phyloP scores from a whole-genome alignment of 192 early-diverging fungal genomes.

The Coemansia sp. region DNA sequence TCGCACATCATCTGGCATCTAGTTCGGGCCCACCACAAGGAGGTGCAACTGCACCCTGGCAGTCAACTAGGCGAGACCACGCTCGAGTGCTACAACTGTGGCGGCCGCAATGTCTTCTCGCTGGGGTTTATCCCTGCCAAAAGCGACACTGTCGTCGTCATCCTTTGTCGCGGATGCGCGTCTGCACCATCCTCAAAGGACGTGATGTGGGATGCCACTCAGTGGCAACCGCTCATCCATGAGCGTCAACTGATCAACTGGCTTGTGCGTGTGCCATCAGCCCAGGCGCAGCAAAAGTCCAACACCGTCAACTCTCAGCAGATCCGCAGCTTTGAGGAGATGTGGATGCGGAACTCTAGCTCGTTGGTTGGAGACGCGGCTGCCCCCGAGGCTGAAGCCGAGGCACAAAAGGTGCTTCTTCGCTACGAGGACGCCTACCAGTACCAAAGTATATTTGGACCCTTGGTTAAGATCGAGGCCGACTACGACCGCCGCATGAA shows the following conservation, averaged over 20 bases:
- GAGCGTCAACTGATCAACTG: conserved; percentile 94
- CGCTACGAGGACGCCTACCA: conserved; percentile 97
- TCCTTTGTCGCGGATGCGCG: conserved; percentile 95
- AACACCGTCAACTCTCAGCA: conserved; percentile 81
- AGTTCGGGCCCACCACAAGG: conserved; percentile 91
- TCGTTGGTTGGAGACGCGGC: conserved; percentile 83
- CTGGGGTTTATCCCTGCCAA: conserved; percentile 99
- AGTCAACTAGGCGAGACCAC: conserved; percentile 91
- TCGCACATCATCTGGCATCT: conserved; percentile 97
- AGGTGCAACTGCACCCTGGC: conserved; percentile 92
- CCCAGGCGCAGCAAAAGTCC: conserved; percentile 81
- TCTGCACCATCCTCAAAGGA: conserved; percentile 89
- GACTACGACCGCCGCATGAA: conserved; percentile 87
- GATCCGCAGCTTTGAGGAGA: conserved; percentile 85
- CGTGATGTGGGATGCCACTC: conserved; percentile 93
- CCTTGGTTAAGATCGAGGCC: conserved; percentile 93
- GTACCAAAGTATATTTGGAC: conserved; percentile 96
- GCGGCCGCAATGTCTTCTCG: conserved; percentile 91
- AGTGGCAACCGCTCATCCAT: conserved; percentile 97
- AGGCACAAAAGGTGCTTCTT: conserved; percentile 81
- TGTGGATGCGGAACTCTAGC: conserved; percentile 81
- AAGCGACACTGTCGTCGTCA: conserved; percentile 94
- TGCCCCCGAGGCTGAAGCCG: conserved; percentile 65
- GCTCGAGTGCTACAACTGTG: conserved; percentile 98
- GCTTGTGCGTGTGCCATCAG: conserved; percentile 90